Base-by-base conservation (phyloP, 2,329 filamentous ascomycete genomes). In the Hymenotorrendiella dingleyae region DNA sequence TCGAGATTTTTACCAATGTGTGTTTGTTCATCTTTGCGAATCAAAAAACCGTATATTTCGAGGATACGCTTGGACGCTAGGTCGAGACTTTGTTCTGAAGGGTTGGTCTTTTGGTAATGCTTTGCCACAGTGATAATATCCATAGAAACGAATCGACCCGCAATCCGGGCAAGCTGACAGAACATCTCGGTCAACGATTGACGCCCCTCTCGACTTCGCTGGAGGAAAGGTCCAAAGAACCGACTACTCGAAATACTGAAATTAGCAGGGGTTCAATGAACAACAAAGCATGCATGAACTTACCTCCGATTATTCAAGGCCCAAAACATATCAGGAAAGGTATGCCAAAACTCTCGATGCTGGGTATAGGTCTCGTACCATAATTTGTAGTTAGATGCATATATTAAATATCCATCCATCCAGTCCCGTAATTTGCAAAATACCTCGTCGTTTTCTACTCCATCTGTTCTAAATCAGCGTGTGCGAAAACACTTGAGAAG, bases 101-200 rank as follows among this genome's bases (percentile, higher is more conserved):
- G n/a, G 7, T 52, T 61, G 9, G 62, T 62, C 6, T 58, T 50
- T 3, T 52, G 34, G 14, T 46, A 50, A 19, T 56, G 48, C 16
- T 43, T 39, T 12, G 45, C 27, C 20, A 73, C 47, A 2, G 61
- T 62, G 37, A 56, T 55, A 26, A 63, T 52, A 53, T 82, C 78
- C 47, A 78, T 60, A 11, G 63, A 56, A 40, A 80, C 61, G 45
- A 80, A 73, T 46, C 67, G 68, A 10, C 70, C 73, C 1, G 75
- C 64, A 33, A 82, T 57, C 43, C 61, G 67, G n/a, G 73, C 67
- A 46, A 59, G 63, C 40, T 56, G 50, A 16, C 20, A 45, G n/a
- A 64, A 52, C 41, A 63, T 51, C 1, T 60, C 55, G 5, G 50
- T 42, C 16, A 64, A 33, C 4, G 54, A 49, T 27, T 42, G 45